Evolutionary conservation across 2,329 filamentous ascomycete genomes (phyloP).

Genomic region (Penicillium occitanis): DNA sequence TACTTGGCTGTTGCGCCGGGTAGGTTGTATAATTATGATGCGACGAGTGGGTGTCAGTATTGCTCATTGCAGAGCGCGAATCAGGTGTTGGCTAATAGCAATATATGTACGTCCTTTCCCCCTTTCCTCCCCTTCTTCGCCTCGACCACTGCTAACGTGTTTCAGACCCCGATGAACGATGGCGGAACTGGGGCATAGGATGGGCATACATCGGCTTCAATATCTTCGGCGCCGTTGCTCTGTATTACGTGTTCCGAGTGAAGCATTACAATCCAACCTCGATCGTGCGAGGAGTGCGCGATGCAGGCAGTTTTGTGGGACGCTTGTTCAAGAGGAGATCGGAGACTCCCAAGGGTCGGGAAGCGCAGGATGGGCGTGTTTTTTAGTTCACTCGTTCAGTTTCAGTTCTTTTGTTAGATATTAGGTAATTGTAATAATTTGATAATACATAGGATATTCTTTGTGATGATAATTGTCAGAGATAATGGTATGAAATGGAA

Average conservation of each 20-base stretch:
- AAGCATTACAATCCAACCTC: constrained; percentile 22
- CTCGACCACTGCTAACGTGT: too few species aligned
- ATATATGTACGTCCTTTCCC: constrained; percentile 34
- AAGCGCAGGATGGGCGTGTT: constrained; percentile 20
- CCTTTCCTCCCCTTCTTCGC: too few species aligned
- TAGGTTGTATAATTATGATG: constrained; percentile 52
- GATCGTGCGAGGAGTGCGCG: constrained; percentile 13
- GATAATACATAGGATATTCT: neutral
- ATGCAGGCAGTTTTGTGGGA: constrained; percentile 14
- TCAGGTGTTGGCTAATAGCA: constrained; percentile 46
- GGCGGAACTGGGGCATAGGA: constrained; percentile 67
- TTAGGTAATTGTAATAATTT: neutral
- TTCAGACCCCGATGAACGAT: constrained; percentile 56
- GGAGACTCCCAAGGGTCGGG: constrained; percentile 13
- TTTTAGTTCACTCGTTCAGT: constrained; percentile 1
- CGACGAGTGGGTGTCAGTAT: constrained; percentile 55
- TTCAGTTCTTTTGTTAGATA: neutral
- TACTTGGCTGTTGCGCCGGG: constrained; percentile 49
- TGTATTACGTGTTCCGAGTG: constrained; percentile 21
- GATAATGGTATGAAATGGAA: too few species aligned
- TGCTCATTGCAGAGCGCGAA: constrained; percentile 39
- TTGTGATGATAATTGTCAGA: too few species aligned
- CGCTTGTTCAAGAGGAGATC: constrained; percentile 18
- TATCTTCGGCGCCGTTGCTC: constrained; percentile 51
- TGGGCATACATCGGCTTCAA: constrained; percentile 63